phyloP scores from a whole-genome alignment of 768 basidiomycete genomes.

The Rossbeevera mucosa region DNA sequence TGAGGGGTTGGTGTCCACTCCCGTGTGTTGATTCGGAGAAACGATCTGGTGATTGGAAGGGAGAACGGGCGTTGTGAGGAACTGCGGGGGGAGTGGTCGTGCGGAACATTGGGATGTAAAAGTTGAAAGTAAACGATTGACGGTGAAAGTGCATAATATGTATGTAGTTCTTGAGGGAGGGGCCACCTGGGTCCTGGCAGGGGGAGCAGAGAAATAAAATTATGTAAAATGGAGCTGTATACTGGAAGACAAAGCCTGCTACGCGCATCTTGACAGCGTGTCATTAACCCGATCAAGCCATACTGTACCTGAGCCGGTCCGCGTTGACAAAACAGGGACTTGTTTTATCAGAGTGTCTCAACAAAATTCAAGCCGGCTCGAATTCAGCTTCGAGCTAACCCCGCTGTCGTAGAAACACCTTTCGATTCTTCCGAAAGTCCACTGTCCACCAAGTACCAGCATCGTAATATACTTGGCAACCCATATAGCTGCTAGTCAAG shows the following conservation, averaged over 20 bases:
- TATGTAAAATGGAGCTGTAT: not conserved
- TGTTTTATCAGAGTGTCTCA: too few species aligned
- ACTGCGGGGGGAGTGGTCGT: not conserved
- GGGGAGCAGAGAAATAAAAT: not conserved
- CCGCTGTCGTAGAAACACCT: not conserved
- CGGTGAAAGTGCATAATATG: not conserved
- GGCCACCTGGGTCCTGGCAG: not conserved
- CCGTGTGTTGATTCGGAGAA: not conserved
- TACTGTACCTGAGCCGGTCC: not conserved
- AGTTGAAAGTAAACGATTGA: not conserved
- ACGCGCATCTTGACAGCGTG: not conserved
- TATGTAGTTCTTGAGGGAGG: conserved; percentile 11
- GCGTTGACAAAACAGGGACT: not conserved
- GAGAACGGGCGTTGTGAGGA: not conserved
- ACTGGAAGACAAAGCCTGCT: too few species aligned
- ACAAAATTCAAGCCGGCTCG: too few species aligned
- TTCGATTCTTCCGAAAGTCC: not conserved
- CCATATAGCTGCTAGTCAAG: not conserved
- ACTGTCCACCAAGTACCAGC: not conserved
- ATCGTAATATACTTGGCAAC: not conserved
- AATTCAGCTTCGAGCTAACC: not conserved
- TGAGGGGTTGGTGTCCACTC: not conserved
- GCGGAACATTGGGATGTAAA: not conserved
- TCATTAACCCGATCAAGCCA: not conserved
- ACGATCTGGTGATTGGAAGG: not conserved